phyloP scores from a whole-genome alignment of 2,329 filamentous ascomycete species.

The Penicillium vulpinum region DNA sequence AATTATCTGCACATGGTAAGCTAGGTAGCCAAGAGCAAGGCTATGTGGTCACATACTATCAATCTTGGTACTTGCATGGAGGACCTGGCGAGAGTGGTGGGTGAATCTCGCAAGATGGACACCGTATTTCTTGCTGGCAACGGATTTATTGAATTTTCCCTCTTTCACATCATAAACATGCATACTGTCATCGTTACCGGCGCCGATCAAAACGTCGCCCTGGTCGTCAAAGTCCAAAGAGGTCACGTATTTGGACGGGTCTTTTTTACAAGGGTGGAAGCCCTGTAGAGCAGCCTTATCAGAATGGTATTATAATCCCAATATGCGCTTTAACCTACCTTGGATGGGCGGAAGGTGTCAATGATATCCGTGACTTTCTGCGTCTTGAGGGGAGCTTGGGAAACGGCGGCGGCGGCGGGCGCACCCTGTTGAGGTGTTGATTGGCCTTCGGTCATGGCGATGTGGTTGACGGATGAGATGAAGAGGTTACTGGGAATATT shows the following conservation, averaged over 20 bases:
- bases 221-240: conserved; percentile 97
- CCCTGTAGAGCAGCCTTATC: conserved; percentile 21
- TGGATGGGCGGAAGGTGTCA: conserved; percentile 73
- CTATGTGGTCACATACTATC: conserved; percentile 61
- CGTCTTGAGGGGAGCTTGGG: conserved; percentile 38
- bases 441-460: conserved; percentile 33
- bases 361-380: conserved; percentile 78
- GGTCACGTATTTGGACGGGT: conserved; percentile 63
- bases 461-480: background rate
- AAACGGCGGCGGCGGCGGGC: too few relatives aligned
- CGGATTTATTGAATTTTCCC: conserved; percentile 81
- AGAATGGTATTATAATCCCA: conserved; percentile 5
- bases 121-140: conserved; percentile 95
- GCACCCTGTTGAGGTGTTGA: conserved; percentile 23
- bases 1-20: conserved; percentile 56
- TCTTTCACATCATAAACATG: conserved; percentile 94
- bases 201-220: conserved; percentile 87
- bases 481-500: background rate
- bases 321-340: conserved; percentile 53
- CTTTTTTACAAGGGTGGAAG: conserved; percentile 41
- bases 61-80: conserved; percentile 94
- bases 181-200: conserved; percentile 90
- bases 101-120: conserved; percentile 93
- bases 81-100: conserved; percentile 83
- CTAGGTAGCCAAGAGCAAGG: background rate